Conservation (phyloP, 345 rosid species). For the Mallotus nudiflorus region DNA sequence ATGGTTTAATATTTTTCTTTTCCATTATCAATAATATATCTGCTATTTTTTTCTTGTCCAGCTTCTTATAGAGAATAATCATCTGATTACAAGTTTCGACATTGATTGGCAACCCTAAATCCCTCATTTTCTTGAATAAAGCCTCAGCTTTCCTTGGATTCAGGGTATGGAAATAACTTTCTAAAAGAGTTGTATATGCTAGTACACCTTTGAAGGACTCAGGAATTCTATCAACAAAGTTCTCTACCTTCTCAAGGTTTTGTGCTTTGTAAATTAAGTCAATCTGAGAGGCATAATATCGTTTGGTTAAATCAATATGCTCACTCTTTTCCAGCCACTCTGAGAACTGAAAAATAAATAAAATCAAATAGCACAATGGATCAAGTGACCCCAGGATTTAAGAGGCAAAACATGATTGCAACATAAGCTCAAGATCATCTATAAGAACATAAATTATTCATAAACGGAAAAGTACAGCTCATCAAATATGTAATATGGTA, state of each 20-base stretch:
- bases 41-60: conserved; percentile 10
- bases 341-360: conserved; percentile 15
- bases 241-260: conserved; percentile 18
- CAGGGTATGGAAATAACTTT: neutral
- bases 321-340: conserved; percentile 20
- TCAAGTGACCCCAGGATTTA: neutral
- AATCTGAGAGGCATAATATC: conserved; percentile 12
- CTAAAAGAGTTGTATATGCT: conserved; percentile 10
- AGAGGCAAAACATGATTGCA: neutral
- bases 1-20: conserved; percentile 14
- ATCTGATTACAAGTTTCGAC: conserved; percentile 16
- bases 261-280: conserved; percentile 10
- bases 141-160: conserved; percentile 13
- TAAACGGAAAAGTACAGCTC: neutral
- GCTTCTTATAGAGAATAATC: conserved; percentile 24
- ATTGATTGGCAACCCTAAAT: conserved; percentile 9
- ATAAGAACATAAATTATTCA: neutral
- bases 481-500: too few relatives aligned
- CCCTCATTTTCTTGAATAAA: conserved; percentile 23
- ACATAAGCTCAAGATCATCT: neutral
- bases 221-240: conserved; percentile 8
- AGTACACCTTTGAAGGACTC: conserved; percentile 15
- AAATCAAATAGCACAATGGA: neutral
- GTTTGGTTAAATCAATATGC: neutral
- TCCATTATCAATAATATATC: conserved; percentile 15